Evolutionary conservation across 192 early-diverging fungal species (phyloP).

Genomic region (Coemansia sp.): DNA sequence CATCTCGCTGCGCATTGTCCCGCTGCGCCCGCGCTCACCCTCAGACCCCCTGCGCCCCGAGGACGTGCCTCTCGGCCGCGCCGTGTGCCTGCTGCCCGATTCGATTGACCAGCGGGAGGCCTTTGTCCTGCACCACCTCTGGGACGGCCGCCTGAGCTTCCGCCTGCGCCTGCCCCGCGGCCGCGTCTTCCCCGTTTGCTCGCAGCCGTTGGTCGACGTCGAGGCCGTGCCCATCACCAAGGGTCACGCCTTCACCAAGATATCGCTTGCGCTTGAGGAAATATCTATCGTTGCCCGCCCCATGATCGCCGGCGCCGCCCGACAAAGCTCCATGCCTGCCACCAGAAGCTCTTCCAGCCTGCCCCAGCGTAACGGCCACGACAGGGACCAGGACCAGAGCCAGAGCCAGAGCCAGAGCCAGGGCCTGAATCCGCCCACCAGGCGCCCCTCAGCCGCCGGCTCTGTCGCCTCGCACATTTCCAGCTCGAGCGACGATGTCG

Average conservation of each 20-base stretch:
- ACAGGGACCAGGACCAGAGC: too few relatives aligned
- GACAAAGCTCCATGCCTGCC: not conserved
- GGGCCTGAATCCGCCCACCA: not conserved
- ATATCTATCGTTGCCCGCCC: conserved; percentile 41
- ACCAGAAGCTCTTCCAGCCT: not conserved
- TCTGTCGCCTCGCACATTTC: conserved; percentile 8
- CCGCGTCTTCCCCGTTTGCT: conserved; percentile 13
- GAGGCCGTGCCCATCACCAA: conserved; percentile 28
- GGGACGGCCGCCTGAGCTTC: conserved; percentile 20
- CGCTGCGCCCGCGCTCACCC: not conserved
- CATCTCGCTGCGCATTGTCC: conserved; percentile 18
- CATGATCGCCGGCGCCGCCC: conserved; percentile 2
- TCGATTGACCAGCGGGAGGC: conserved; percentile 12
- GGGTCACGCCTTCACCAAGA: conserved; percentile 11
- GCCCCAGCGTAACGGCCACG: not conserved
- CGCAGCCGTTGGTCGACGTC: conserved; percentile 17
- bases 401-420: too few relatives aligned
- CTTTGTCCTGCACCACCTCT: conserved; percentile 41
- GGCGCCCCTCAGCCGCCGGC: conserved; percentile 1
- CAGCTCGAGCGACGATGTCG: conserved; percentile 28
- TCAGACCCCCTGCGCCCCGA: not conserved
- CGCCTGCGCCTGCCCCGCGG: conserved; percentile 23
- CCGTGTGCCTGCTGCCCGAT: conserved; percentile 17
- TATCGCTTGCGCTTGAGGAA: conserved; percentile 30
- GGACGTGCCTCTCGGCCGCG: conserved; percentile 27